Conservation (phyloP, 768 basidiomycete species). For the Panaeolus papilionaceus region DNA sequence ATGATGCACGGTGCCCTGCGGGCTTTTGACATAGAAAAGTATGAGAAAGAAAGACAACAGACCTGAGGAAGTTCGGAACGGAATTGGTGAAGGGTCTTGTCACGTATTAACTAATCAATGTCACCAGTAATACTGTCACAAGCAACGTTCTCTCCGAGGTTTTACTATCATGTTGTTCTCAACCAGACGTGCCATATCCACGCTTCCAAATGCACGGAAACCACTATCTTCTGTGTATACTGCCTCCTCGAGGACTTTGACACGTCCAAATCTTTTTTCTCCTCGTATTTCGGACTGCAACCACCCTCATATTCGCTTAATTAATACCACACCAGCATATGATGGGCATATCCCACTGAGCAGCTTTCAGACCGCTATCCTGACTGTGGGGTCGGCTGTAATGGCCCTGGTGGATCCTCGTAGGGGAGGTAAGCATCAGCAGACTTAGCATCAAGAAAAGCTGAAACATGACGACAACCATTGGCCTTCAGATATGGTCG, state of each 20-base stretch:
- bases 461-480: conserved; percentile 6
- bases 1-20: neutral
- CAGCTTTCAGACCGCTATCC: conserved; percentile 82
- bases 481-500: conserved; percentile 81
- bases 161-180: conserved; percentile 8
- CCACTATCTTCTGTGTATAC: neutral
- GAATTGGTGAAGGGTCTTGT: neutral
- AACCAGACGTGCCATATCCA: conserved; percentile 9
- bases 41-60: neutral
- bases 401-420: conserved; percentile 83
- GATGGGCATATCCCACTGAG: conserved; percentile 84
- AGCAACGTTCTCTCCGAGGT: neutral
- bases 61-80: conserved; percentile 9
- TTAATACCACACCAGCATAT: conserved; percentile 58
- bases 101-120: neutral
- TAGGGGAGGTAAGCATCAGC: conserved; percentile 71
- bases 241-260: neutral
- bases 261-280: neutral
- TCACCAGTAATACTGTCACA: neutral
- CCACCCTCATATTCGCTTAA: conserved; percentile 20
- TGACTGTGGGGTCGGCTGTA: conserved; percentile 85
- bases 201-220: neutral
- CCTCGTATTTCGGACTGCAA: neutral
- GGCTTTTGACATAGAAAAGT: neutral
- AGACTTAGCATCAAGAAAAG: conserved; percentile 6